Evolutionary conservation across 2,329 filamentous ascomycete genomes (phyloP).

Genomic region (Rutstroemia sp.): DNA sequence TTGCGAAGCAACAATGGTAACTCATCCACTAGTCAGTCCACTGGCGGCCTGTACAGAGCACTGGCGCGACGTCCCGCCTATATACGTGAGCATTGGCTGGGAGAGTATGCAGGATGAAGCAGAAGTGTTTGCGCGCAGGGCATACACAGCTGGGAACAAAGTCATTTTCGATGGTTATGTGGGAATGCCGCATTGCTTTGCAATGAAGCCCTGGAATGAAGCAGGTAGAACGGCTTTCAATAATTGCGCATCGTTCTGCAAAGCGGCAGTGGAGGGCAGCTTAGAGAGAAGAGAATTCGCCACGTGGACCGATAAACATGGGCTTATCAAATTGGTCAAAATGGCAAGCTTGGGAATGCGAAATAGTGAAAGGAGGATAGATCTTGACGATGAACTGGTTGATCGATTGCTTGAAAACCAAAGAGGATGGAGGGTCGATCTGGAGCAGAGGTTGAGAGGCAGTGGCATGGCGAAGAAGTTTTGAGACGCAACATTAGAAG

Average conservation of each 20-base stretch:
- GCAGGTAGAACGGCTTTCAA: slow-evolving; percentile 3
- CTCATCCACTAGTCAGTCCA: slow-evolving; percentile 63
- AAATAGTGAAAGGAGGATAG: not conserved
- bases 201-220: slow-evolving; percentile 34
- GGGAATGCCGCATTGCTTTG: slow-evolving; percentile 75
- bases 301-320: not conserved
- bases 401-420: not conserved
- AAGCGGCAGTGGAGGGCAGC: not conserved
- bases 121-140: slow-evolving; percentile 49
- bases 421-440: not conserved
- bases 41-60: slow-evolving; percentile 39
- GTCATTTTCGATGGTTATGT: slow-evolving; percentile 68
- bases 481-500: not conserved
- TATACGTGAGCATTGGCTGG: slow-evolving; percentile 63
- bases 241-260: slow-evolving; percentile 2
- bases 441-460: slow-evolving; percentile 1
- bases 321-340: not conserved
- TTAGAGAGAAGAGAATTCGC: not conserved
- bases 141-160: slow-evolving; percentile 48
- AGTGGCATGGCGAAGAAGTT: not conserved
- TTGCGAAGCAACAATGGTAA: slow-evolving; percentile 43
- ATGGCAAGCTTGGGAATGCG: not conserved
- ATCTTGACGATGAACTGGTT: slow-evolving; percentile 1
- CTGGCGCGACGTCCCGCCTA: slow-evolving; percentile 58
- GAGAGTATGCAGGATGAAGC: slow-evolving; percentile 66